These are phyloP conservation scores for Metschnikowia kunwiensis DNA, from an alignment of 805 yeast species.

Conservation along the genomic window DNA sequence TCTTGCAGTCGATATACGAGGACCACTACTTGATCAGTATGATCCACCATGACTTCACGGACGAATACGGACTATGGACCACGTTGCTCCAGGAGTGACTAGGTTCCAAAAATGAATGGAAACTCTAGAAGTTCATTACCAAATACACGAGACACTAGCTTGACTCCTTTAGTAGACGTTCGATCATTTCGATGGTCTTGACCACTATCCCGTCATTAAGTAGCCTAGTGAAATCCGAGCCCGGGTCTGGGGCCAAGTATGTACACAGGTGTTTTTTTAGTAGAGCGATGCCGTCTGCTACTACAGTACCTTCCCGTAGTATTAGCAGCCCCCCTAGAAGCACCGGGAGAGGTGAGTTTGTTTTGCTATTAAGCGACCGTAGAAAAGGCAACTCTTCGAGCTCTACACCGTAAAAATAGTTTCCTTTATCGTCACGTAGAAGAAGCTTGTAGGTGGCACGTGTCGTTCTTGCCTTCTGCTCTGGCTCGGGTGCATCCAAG, in stretches of 20 bases:
- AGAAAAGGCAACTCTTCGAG: constrained; percentile 51
- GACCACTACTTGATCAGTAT: constrained; percentile 77
- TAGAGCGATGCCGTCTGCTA: constrained; percentile 47
- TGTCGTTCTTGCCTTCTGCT: constrained; percentile 2
- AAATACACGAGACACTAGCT: no score
- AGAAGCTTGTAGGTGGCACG: constrained; percentile 48
- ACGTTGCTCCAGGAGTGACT: constrained; percentile 41
- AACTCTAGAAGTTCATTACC: no score
- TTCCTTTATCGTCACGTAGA: constrained; percentile 52
- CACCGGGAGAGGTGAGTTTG: constrained; percentile 34
- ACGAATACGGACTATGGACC: constrained; percentile 77
- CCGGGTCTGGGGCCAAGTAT: constrained; percentile 31
- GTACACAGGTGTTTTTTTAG: constrained; percentile 31
- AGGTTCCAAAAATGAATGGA: constrained; percentile 11
- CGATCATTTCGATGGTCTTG: constrained; percentile 29
- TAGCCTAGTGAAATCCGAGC: constrained; percentile 22
- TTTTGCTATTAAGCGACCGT: constrained; percentile 21
- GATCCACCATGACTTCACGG: constrained; percentile 78
- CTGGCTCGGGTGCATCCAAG: constrained; percentile 33
- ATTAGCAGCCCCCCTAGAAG: constrained; percentile 56
- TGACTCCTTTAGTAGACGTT: constrained; percentile 14
- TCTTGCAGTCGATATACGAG: constrained; percentile 59
- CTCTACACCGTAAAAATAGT: constrained; percentile 57
- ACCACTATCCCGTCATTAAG: constrained; percentile 34
- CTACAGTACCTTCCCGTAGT: constrained; percentile 44